phyloP scores from a whole-genome alignment of 1,284 basidiomycete species.

The Chiua sp. region DNA sequence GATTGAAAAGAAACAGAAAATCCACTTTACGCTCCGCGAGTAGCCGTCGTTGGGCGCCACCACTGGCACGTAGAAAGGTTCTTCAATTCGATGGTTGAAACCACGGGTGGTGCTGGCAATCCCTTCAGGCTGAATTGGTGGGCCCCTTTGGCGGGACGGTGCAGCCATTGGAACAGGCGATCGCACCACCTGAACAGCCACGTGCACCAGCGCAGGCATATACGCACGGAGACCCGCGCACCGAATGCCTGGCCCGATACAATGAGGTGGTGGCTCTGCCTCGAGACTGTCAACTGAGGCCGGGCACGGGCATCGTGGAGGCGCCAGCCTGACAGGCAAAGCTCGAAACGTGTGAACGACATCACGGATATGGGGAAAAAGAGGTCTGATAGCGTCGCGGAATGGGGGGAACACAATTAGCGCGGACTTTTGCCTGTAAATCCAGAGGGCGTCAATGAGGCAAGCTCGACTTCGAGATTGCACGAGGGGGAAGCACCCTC shows the following conservation, averaged over 20 bases:
- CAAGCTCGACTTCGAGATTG: background rate
- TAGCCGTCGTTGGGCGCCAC: background rate
- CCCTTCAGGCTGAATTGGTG: background rate
- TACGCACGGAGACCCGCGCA: slow-evolving; percentile 25
- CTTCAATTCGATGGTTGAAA: slow-evolving; percentile 6
- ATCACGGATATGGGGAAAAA: slow-evolving; percentile 9
- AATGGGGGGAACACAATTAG: background rate
- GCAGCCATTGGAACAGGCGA: slow-evolving; percentile 13
- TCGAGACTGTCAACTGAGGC: slow-evolving; percentile 30
- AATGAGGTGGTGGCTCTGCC: slow-evolving; percentile 30
- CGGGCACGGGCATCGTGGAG: slow-evolving; percentile 28
- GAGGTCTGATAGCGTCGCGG: background rate
- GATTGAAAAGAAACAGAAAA: background rate
- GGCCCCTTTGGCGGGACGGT: background rate
- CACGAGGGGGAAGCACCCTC: background rate
- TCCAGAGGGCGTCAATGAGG: slow-evolving; percentile 5
- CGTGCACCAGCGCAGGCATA: slow-evolving; percentile 32
- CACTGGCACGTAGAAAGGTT: slow-evolving; percentile 6
- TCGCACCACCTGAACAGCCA: slow-evolving; percentile 23
- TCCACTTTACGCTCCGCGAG: slow-evolving; percentile 3
- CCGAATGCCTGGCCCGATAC: slow-evolving; percentile 34
- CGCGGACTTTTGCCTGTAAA: background rate
- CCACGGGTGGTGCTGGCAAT: background rate
- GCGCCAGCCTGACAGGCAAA: slow-evolving; percentile 30
- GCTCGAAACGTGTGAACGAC: slow-evolving; percentile 34